These are phyloP conservation scores for Macrocystidia cucumis DNA, from an alignment of 1,284 basidiomycete species.

Conservation along the genomic window DNA sequence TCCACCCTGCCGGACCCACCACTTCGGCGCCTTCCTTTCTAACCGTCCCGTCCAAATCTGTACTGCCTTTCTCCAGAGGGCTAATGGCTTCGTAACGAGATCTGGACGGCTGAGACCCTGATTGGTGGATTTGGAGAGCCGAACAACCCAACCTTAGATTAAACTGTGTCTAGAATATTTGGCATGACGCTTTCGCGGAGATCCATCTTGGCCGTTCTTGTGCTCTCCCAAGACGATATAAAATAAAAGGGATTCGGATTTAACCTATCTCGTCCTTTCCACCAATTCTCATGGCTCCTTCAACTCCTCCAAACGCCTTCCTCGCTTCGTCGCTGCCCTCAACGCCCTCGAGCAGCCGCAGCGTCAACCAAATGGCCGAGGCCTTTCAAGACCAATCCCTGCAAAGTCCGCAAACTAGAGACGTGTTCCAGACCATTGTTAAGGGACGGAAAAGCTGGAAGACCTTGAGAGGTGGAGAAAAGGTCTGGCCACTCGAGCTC, in stretches of 20 bases:
- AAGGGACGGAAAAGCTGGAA: slow-evolving; percentile 69
- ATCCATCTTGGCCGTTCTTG: slow-evolving; percentile 17
- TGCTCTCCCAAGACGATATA: slow-evolving; percentile 18
- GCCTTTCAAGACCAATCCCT: slow-evolving; percentile 17
- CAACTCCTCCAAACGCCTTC: slow-evolving; percentile 5
- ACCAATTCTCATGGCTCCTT: slow-evolving; percentile 11
- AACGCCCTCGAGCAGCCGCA: slow-evolving; percentile 11
- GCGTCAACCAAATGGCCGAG: slow-evolving; percentile 13
- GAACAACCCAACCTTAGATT: slow-evolving; percentile 19
- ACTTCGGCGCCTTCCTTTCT: slow-evolving; percentile 14
- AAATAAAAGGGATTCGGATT: slow-evolving; percentile 15
- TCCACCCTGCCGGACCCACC: slow-evolving; percentile 7
- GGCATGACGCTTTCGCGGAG: slow-evolving; percentile 17
- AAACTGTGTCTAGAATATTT: slow-evolving; percentile 1
- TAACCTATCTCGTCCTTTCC: slow-evolving; percentile 1
- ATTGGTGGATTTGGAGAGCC: slow-evolving; percentile 19
- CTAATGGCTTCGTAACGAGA: slow-evolving; percentile 21
- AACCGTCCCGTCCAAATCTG: slow-evolving; percentile 18
- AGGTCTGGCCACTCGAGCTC: slow-evolving; percentile 70
- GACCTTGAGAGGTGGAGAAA: slow-evolving; percentile 60
- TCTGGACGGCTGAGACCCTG: slow-evolving; percentile 18
- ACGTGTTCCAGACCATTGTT: slow-evolving; percentile 58
- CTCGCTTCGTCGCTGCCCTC: slow-evolving; percentile 10
- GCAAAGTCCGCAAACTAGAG: slow-evolving; percentile 26
- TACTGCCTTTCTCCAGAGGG: slow-evolving; percentile 27